Evolutionary conservation across 306 rosid genomes (phyloP), one percentile per base, ranked within the genome.

Genomic region (Macrotyloma uniflorum): DNA sequence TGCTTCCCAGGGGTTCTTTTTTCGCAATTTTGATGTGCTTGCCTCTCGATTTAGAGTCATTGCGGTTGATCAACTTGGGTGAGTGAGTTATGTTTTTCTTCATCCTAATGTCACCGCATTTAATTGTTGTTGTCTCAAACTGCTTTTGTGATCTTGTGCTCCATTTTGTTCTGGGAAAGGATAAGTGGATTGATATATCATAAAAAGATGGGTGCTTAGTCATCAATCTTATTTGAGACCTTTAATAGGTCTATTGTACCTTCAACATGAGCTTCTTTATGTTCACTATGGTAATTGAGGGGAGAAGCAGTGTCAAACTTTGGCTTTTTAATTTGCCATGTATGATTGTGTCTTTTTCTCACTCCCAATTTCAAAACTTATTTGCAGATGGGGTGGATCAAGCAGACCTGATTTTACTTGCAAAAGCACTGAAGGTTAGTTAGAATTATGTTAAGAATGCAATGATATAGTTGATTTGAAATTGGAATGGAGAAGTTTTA

Each of bases 381-480:
- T 53, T 72, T 83, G 53, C 90, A 95, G 99, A 72, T 95, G 99
- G 99, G 99, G 99, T 47, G 99, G 96, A 79, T 95, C 99, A 80
- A 95, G 99, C 85, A 91, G 99, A 89, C 99, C 99, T 23, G 98
- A 95, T 74, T 95, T 95, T 80, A 91, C 96, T 23, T 95, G 99
- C 87, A 87, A 74, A 90, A 93, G 94, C 86, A 95, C 99, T 20
- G 98, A 95, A 90, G 99, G 99, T 93, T 70, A 33, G 79, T 82
- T 53, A 64, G 15, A 53, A 2, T 19, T 10, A 47, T 36, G 50
- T 33, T 47, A 50, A 82, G 18, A 76, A 28, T 50, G 26, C 50
- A 67, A 66, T 72, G 46, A 66, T 71, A 3, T 23, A 45, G 50
- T 75, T 81, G 63, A 38, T 38, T 51, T 71, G 84, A 35, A 59